Base-by-base conservation (phyloP, 768 basidiomycete genomes). In the Xerocomellus chrysenteron region DNA sequence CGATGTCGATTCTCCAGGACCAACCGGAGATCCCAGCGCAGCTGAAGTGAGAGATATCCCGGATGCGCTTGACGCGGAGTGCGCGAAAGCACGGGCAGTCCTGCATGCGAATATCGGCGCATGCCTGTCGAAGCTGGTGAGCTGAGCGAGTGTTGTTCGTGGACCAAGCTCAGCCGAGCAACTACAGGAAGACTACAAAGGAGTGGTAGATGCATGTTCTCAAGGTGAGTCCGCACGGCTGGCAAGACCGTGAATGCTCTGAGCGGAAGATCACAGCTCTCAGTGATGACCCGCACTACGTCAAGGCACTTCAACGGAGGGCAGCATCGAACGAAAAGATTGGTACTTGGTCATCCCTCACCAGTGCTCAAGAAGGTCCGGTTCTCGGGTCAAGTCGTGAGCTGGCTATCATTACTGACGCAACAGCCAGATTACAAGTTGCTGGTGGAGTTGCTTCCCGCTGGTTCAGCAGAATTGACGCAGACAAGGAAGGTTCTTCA, bases 31-130 rank as follows among this genome's bases (percentile, higher is more conserved):
- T 19, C 36, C 56, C 36, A 54, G 39, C 26, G 26, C 13, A 12
- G 16, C 39, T 19, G n/a, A 46, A 10, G 42, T 26, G 37, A 41
- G 69, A 53, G 62, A 62, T 24, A 21, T 59, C 35, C 65, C 74
- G 21, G 61, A 68, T 14, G 73, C 70, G 33, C 56, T 80, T n/a
- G 78, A 84, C 37, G 41, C 61, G 37, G 76, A 83, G 50, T 81
- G 78, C 59, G 74, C 76, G 13, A 85, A 84, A 64, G 77, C 81
- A 26, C 81, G 91, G 51, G 85, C 92, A 32, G 78, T 91, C 16
- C 68, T 95, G 61, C 82, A 90, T 68, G 87, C 89, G n/a, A 98
- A 98, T 67, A 85, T 96, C 39, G 94, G 81, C 0, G 94, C 94
- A 50, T 95, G 93, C 64, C 78, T 86, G 67, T 78, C 90, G 6